Conservation (phyloP, 2,329 filamentous ascomycete species). For the Plectosphaerella cucumerina region DNA sequence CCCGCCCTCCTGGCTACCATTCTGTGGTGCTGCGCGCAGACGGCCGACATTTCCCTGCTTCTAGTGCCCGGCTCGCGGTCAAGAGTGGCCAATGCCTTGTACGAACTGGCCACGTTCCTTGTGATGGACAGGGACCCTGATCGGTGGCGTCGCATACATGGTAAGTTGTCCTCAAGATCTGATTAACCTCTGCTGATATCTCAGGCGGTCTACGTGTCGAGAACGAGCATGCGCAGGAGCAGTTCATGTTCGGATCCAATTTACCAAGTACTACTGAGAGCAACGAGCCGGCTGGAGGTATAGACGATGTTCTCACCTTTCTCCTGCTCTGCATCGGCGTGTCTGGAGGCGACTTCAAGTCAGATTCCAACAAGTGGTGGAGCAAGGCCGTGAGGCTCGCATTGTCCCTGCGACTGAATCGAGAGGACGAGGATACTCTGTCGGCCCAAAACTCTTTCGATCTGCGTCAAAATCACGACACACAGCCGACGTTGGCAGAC, state of each 20-base stretch:
- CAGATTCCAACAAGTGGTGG: conserved; percentile 44
- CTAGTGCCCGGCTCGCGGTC: conserved; percentile 34
- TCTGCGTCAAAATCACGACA: conserved; percentile 21
- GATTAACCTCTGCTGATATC: neutral
- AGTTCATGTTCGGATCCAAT: conserved; percentile 14
- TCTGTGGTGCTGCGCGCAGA: conserved; percentile 43
- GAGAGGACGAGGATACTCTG: conserved; percentile 30
- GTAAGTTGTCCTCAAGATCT: conserved; percentile 11
- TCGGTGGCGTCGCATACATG: conserved; percentile 29
- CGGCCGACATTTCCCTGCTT: conserved; percentile 38
- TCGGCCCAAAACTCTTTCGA: conserved; percentile 24
- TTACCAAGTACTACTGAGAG: conserved; percentile 24
- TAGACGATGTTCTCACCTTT: conserved; percentile 41
- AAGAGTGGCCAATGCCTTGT: conserved; percentile 32
- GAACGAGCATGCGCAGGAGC: conserved; percentile 21
- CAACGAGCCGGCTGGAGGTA: conserved; percentile 27
- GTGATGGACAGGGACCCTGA: conserved; percentile 30
- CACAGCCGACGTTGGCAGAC: conserved; percentile 16
- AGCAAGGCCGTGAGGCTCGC: conserved; percentile 36
- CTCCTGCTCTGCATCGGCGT: conserved; percentile 39
- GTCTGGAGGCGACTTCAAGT: conserved; percentile 44
- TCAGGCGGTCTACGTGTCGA: conserved; percentile 27
- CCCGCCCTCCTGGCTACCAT: conserved; percentile 42
- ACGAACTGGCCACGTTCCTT: conserved; percentile 27
- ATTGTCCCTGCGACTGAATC: conserved; percentile 29